A percentile compares a stretch with the other conserved stretches of the same genome.
Evolutionary conservation across 371 early-diverging fungal species (phyloP).

Genomic region (Chytridiales sp.): DNA sequence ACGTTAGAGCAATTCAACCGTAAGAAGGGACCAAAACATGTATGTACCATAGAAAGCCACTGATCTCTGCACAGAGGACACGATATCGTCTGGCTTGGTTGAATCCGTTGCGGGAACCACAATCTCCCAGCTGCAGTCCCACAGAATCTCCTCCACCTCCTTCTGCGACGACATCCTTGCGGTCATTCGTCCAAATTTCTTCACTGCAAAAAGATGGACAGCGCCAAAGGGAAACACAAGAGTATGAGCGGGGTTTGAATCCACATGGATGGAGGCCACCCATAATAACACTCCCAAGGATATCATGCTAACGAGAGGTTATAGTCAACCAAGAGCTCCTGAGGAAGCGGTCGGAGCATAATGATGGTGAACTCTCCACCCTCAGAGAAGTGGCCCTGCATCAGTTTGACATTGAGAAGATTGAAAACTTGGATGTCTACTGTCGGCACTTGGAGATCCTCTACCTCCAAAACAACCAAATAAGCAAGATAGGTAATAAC

Average conservation of each 20-base stretch:
- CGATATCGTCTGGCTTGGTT: background rate
- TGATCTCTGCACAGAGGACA: background rate
- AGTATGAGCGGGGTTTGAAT: too few relatives aligned
- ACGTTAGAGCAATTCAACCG: too few relatives aligned
- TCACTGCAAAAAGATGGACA: too few relatives aligned
- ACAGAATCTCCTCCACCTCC: too few relatives aligned
- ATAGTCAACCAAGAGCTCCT: constrained; percentile 44
- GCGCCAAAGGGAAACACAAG: too few relatives aligned
- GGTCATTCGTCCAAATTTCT: too few relatives aligned
- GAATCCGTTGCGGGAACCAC: constrained; percentile 5
- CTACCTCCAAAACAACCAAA: constrained; percentile 55
- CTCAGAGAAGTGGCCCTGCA: constrained; percentile 56
- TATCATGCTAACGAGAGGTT: too few relatives aligned
- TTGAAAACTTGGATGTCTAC: constrained; percentile 55
- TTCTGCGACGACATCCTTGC: too few relatives aligned
- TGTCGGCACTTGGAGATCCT: constrained; percentile 55
- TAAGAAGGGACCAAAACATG: too few relatives aligned
- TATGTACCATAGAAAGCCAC: constrained; percentile 1
- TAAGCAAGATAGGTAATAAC: constrained; percentile 48
- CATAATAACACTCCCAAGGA: too few relatives aligned
- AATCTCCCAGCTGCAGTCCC: too few relatives aligned
- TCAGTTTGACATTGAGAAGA: constrained; percentile 59
- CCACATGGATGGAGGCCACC: too few relatives aligned
- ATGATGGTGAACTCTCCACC: constrained; percentile 54
- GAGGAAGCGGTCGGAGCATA: constrained; percentile 53